Percentiles rank a stretch among this genome's conserved stretches.
These are phyloP conservation scores for Apiospora pterosperma DNA, from an alignment of 2,329 filamentous ascomycete genomes.

Conservation along the genomic window DNA sequence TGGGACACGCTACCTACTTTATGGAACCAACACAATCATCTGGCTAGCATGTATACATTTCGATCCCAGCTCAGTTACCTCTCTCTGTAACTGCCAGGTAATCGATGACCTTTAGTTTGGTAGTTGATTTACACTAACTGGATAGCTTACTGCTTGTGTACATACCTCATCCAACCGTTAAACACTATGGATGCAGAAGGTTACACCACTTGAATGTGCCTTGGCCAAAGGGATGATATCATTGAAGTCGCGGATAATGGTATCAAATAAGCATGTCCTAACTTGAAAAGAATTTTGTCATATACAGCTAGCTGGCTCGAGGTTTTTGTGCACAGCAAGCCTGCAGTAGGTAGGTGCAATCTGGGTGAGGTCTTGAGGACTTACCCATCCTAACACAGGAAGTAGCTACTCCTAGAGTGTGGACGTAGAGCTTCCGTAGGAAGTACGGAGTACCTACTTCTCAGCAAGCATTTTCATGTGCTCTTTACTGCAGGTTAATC, in stretches of 20 bases:
- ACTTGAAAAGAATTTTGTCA: background rate
- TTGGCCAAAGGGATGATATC: background rate
- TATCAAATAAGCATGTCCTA: background rate
- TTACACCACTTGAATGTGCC: background rate
- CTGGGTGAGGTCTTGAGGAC: background rate
- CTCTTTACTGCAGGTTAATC: background rate
- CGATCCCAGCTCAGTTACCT: background rate
- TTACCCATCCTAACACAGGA: too few species aligned
- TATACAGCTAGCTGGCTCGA: background rate
- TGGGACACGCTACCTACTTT: background rate
- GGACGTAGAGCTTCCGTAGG: too few species aligned
- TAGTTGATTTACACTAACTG: background rate
- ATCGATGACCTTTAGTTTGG: background rate
- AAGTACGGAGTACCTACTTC: too few species aligned
- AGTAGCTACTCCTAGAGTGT: too few species aligned
- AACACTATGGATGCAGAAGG: background rate
- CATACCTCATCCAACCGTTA: background rate
- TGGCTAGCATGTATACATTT: background rate
- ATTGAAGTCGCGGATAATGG: background rate
- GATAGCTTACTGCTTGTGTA: background rate
- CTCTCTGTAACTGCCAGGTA: background rate
- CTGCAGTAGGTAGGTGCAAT: background rate
- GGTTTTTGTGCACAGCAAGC: background rate
- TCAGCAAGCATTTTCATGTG: too few species aligned
- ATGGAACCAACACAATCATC: background rate